Evolutionary conservation across 2,329 filamentous ascomycete genomes (phyloP).

Genomic region (Aspergillus calidoustus): DNA sequence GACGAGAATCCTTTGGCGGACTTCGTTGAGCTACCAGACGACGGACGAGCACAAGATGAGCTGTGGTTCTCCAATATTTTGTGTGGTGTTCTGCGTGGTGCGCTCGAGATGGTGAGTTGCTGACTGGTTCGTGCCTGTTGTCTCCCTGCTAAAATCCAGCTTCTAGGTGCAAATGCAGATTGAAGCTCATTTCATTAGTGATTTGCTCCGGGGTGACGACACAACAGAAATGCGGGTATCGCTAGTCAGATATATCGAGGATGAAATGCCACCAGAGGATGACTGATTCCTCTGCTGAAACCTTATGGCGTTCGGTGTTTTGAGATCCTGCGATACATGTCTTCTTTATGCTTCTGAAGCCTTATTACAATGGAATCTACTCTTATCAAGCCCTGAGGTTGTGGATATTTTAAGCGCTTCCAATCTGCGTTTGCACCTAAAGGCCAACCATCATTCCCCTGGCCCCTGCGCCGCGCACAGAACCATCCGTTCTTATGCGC

Average conservation of each 20-base stretch:
- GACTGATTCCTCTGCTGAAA: slow-evolving; percentile 62
- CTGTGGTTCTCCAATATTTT: slow-evolving; percentile 98
- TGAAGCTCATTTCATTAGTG: slow-evolving; percentile 93
- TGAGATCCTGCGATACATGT: slow-evolving; percentile 11
- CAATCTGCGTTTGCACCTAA: too few relatives aligned
- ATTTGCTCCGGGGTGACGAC: slow-evolving; percentile 89
- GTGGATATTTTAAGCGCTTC: neutral
- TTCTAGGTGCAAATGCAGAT: slow-evolving; percentile 89
- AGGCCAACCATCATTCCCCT: too few relatives aligned
- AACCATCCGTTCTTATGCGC: neutral
- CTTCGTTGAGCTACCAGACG: slow-evolving; percentile 96
- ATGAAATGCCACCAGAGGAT: slow-evolving; percentile 95
- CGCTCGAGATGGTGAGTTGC: slow-evolving; percentile 83
- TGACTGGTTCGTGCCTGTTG: neutral
- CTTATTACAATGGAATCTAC: neutral
- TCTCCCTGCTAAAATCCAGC: slow-evolving; percentile 5
- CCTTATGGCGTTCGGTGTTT: slow-evolving; percentile 35
- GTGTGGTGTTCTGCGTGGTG: slow-evolving; percentile 87
- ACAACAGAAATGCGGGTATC: slow-evolving; percentile 96
- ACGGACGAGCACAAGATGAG: slow-evolving; percentile 93
- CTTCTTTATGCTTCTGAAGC: slow-evolving; percentile 3
- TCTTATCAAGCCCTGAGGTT: neutral
- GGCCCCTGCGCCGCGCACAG: neutral
- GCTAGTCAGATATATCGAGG: slow-evolving; percentile 91
- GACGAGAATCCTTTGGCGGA: slow-evolving; percentile 97